Conservation (phyloP, 2,329 filamentous ascomycete genomes). For the Fusarium nanum region DNA sequence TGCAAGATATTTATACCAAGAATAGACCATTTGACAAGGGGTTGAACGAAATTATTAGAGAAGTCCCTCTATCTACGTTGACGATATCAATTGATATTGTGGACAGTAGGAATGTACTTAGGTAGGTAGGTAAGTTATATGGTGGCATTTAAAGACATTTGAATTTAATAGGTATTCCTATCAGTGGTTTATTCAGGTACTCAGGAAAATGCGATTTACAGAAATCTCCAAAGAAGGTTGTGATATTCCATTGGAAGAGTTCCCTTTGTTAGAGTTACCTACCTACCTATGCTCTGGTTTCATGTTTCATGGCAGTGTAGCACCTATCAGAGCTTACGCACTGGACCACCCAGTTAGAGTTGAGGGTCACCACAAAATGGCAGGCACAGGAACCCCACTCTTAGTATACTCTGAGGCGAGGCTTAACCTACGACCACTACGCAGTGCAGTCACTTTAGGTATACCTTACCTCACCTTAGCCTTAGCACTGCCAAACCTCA, state of each 20-base stretch:
- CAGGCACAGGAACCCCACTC: slow-evolving; percentile 5
- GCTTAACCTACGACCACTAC: not conserved
- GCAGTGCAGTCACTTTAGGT: not conserved
- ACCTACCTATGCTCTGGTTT: not conserved
- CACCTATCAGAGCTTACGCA: not conserved
- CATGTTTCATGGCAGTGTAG: not conserved
- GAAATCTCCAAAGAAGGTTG: not conserved
- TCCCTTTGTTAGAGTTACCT: not conserved
- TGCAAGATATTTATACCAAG: not conserved
- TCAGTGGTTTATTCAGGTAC: not conserved
- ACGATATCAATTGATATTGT: not conserved
- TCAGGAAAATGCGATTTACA: no score
- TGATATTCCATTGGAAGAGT: not conserved
- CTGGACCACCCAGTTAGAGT: not conserved
- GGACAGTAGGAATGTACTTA: not conserved
- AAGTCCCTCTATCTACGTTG: not conserved
- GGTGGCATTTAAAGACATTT: not conserved
- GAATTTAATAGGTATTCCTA: not conserved
- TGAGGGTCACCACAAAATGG: slow-evolving; percentile 1
- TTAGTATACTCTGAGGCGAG: not conserved
- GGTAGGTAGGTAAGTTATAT: not conserved
- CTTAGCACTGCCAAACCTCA: slow-evolving; percentile 35
- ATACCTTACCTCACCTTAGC: slow-evolving; percentile 11
- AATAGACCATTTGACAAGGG: not conserved
- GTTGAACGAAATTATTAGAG: not conserved